phyloP scores from a whole-genome alignment of 140 eudicot genomes.

The Bidens hawaiensis region DNA sequence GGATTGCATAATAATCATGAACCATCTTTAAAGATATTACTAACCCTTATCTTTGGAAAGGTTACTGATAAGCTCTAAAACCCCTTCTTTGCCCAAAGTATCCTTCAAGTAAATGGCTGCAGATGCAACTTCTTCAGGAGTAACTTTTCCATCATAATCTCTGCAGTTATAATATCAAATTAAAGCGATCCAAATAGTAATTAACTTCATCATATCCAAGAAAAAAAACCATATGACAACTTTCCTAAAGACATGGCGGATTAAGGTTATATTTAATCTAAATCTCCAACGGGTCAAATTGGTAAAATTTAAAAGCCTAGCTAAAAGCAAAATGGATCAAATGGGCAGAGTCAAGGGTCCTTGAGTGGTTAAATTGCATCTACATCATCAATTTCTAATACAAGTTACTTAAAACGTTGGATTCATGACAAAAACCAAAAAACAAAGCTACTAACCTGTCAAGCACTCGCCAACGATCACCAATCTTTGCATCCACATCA shows the following conservation, averaged over 20 bases:
- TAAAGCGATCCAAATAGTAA: not conserved
- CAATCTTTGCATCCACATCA: slow-evolving; percentile 90
- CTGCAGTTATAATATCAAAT: slow-evolving; percentile 24
- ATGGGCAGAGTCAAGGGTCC: no score
- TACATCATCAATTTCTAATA: no score
- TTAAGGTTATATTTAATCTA: not conserved
- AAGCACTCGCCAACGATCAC: slow-evolving; percentile 82
- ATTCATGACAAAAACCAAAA: not conserved
- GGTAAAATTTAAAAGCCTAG: not conserved
- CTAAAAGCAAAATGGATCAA: not conserved
- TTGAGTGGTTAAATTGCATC: no score
- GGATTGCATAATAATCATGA: not conserved
- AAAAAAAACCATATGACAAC: not conserved
- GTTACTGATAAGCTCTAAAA: slow-evolving; percentile 66
- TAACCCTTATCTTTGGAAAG: slow-evolving; percentile 78
- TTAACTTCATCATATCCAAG: not conserved
- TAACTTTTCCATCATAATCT: slow-evolving; percentile 82
- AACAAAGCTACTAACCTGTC: slow-evolving; percentile 44
- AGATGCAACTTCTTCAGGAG: slow-evolving; percentile 82
- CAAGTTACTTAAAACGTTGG: not conserved
- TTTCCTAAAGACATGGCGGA: not conserved
- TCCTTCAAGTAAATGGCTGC: slow-evolving; percentile 78
- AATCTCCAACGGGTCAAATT: not conserved
- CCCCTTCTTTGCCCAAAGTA: slow-evolving; percentile 81
- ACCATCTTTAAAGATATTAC: not conserved